Evolutionary conservation across 306 rosid genomes (phyloP), one percentile per base, ranked within the genome.

Genomic region (Echinosophora koreensis): DNA sequence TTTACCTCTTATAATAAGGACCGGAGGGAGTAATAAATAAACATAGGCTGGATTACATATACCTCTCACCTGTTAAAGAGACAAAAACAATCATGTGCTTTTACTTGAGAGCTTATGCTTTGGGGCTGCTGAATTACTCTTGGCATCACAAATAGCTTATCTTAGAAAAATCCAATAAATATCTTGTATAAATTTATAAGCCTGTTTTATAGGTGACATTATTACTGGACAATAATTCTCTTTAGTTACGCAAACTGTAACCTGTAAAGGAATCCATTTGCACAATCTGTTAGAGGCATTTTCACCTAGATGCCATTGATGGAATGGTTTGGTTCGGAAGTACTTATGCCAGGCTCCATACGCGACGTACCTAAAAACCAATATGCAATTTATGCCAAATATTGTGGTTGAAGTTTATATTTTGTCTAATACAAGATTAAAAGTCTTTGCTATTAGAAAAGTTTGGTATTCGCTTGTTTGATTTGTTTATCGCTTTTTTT

Each of bases 231-330:
- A 54, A 57, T 41, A 55, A 6, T 44, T 18, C 34, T 61, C 17
- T 39, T 54, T 52, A 69, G 51, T 1, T 51, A 30, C 4, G 66
- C 58, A 71, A 46, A 65, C 10, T 8, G 9, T 39, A 39, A 39
- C 6, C 10, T 8, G 9, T 39, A 39, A 39, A 39, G 57, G 16
- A 70, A 63, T 62, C 34, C 66, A 74, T 16, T 14, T 56, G 46
- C 60, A 74, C 5, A 60, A 46, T 46, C 14, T 74, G 61, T 15
- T 73, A 46, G 55, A 68, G 35, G 58, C 54, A 39, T 38, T 66
- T 42, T 57, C 49, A 9, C 13, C 49, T 42, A 8, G 14, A 39
- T 13, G 46, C 58, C 34, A 69, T 49, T 47, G 16, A 59, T 30
- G 56, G 9, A 75, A 30, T 5, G 14, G 18, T 10, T 47, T 63